These are phyloP conservation scores for Aureobasidium musti DNA, from an alignment of 2,329 filamentous ascomycete genomes.

Conservation along the genomic window DNA sequence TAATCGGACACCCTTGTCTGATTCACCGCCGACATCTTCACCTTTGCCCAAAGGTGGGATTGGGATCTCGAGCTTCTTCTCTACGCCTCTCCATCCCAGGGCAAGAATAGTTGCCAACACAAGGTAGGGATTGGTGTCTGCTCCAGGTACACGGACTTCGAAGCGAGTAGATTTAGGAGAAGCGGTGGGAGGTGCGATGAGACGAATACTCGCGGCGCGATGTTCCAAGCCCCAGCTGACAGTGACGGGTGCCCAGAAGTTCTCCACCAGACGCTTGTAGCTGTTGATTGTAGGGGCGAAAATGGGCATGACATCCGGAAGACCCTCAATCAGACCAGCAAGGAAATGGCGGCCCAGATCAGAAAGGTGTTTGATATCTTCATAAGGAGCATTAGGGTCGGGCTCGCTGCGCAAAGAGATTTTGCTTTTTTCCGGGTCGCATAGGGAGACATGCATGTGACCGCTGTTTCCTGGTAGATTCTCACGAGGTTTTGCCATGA, in stretches of 20 bases:
- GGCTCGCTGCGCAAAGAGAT: constrained; percentile 75
- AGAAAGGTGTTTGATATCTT: constrained; percentile 77
- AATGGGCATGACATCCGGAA: constrained; percentile 94
- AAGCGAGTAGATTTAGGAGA: constrained; percentile 86
- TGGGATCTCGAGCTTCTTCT: constrained; percentile 84
- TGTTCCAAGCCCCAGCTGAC: constrained; percentile 98
- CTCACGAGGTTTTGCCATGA: constrained; percentile 96
- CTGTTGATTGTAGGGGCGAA: constrained; percentile 95
- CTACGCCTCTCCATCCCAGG: constrained; percentile 85
- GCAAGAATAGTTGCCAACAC: constrained; percentile 85
- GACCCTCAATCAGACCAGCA: constrained; percentile 81
- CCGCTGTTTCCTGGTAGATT: constrained; percentile 93
- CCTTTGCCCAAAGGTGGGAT: constrained; percentile 83
- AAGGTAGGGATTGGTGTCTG: constrained; percentile 85
- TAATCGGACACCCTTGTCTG: constrained; percentile 72
- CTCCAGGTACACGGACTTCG: constrained; percentile 90
- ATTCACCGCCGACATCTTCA: constrained; percentile 71
- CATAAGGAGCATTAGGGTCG: constrained; percentile 70
- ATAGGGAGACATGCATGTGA: constrained; percentile 91
- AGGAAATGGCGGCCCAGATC: constrained; percentile 92
- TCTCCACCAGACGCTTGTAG: constrained; percentile 97
- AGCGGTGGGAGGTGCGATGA: constrained; percentile 85
- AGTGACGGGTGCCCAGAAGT: constrained; percentile 98
- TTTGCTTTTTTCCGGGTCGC: constrained; percentile 72
- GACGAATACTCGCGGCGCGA: constrained; percentile 82